Evolutionary conservation across 164 flowering plant genomes (phyloP).

Genomic region (Tinospora cordifolia): DNA sequence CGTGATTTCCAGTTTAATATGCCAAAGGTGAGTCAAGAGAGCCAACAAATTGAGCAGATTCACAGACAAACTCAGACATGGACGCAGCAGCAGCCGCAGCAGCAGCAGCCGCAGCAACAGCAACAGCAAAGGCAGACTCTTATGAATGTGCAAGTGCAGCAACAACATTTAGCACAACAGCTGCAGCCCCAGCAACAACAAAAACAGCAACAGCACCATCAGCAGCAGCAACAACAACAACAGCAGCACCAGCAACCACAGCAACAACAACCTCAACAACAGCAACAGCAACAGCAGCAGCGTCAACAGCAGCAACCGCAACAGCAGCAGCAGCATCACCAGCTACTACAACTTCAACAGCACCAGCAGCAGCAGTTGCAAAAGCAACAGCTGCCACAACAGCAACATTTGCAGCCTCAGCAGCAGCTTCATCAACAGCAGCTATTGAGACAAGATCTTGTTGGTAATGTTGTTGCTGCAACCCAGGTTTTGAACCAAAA

Average conservation of each 20-base stretch:
- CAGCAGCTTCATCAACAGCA: slow-evolving; percentile 36
- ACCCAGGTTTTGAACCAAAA: slow-evolving; percentile 39
- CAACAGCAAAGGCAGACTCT: slow-evolving; percentile 15
- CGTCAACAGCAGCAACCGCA: slow-evolving; percentile 37
- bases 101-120: slow-evolving; percentile 37
- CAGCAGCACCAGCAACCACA: slow-evolving; percentile 34
- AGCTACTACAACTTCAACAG: slow-evolving; percentile 46
- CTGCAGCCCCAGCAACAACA: slow-evolving; percentile 26
- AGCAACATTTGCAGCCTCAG: slow-evolving; percentile 24
- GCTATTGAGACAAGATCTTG: slow-evolving; percentile 20
- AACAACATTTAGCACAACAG: slow-evolving; percentile 10
- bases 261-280: slow-evolving; percentile 33
- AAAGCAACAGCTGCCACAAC: slow-evolving; percentile 19
- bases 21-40: slow-evolving; percentile 45
- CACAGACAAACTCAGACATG: slow-evolving; percentile 44
- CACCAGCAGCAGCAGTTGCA: slow-evolving; percentile 23
- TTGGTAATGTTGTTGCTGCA: slow-evolving; percentile 20
- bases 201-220: slow-evolving; percentile 19
- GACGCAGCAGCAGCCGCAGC: slow-evolving; percentile 46
- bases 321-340: slow-evolving; percentile 14
- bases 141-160: slow-evolving; percentile 33
- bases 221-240: slow-evolving; percentile 23
- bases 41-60: slow-evolving; percentile 43
- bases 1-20: slow-evolving; percentile 41
- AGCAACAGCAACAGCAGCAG: slow-evolving; percentile 28